Evolutionary conservation across 805 yeast species (phyloP).

Genomic region (Starmerella gropengiesseri): DNA sequence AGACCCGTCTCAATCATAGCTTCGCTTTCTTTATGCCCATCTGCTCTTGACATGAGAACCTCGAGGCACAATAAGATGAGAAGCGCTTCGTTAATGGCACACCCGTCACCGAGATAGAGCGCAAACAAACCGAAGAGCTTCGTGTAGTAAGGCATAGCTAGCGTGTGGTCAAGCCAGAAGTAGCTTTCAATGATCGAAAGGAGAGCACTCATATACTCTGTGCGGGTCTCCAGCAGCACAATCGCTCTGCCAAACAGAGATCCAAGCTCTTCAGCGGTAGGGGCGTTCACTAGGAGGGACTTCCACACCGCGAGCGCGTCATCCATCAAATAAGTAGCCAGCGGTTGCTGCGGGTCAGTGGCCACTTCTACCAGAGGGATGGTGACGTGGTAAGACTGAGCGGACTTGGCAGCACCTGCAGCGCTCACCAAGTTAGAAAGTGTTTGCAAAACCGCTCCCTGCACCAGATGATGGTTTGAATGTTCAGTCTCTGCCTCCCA

Average conservation of each 20-base stretch:
- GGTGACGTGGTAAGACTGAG: slow-evolving; percentile 17
- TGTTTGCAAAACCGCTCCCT: slow-evolving; percentile 31
- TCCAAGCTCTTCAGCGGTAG: slow-evolving; percentile 20
- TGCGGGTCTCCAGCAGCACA: slow-evolving; percentile 52
- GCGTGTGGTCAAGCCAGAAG: slow-evolving; percentile 25
- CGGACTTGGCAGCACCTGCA: slow-evolving; percentile 14
- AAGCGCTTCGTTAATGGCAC: slow-evolving; percentile 19
- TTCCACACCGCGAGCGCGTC: slow-evolving; percentile 82
- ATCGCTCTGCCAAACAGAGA: slow-evolving; percentile 41
- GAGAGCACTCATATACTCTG: slow-evolving; percentile 33
- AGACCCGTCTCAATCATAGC: slow-evolving; percentile 11
- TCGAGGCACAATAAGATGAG: slow-evolving; percentile 16
- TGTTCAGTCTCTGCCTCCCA: slow-evolving; percentile 53
- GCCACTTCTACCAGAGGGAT: slow-evolving; percentile 19
- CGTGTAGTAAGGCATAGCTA: slow-evolving; percentile 14
- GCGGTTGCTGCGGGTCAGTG: slow-evolving; percentile 52
- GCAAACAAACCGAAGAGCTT: slow-evolving; percentile 22
- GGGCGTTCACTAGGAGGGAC: slow-evolving; percentile 47
- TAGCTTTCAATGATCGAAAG: slow-evolving; percentile 30
- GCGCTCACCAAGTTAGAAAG: slow-evolving; percentile 28
- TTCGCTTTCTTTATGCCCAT: slow-evolving; percentile 1
- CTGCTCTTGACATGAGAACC: slow-evolving; percentile 8
- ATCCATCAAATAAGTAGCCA: slow-evolving; percentile 51
- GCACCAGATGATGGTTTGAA: slow-evolving; percentile 28
- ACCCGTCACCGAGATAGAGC: slow-evolving; percentile 23